Evolutionary conservation across 31 red algal species (phyloP).

Genomic region (Asparagopsis taxiformis): DNA sequence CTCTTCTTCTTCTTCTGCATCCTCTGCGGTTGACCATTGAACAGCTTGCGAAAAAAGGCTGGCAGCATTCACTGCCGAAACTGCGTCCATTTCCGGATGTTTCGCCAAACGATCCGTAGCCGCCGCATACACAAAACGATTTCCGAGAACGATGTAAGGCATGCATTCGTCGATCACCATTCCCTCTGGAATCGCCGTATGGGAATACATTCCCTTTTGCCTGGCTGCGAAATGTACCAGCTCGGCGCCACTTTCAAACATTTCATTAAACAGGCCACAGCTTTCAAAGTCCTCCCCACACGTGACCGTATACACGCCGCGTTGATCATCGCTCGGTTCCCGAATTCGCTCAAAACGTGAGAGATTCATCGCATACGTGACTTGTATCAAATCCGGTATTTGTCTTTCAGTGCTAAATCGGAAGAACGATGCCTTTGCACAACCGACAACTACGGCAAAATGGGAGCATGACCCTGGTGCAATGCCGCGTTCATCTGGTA

Average conservation of each 20-base stretch:
- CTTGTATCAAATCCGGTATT: slow-evolving; percentile 58
- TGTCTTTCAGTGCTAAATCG: slow-evolving; percentile 39
- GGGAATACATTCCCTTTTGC: slow-evolving; percentile 4
- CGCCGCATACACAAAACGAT: slow-evolving; percentile 50
- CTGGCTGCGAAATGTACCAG: slow-evolving; percentile 34
- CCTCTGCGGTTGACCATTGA: slow-evolving; percentile 28
- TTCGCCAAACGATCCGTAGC: slow-evolving; percentile 45
- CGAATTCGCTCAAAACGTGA: slow-evolving; percentile 53
- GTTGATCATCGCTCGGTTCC: background rate
- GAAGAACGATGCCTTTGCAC: slow-evolving; percentile 51
- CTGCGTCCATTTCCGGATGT: slow-evolving; percentile 63
- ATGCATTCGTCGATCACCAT: slow-evolving; percentile 39
- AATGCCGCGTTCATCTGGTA: background rate
- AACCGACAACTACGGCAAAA: slow-evolving; percentile 56
- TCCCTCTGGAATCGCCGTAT: slow-evolving; percentile 14
- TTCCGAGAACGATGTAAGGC: slow-evolving; percentile 53
- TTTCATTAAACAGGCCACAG: slow-evolving; percentile 18
- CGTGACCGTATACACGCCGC: slow-evolving; percentile 44
- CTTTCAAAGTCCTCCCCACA: slow-evolving; percentile 44
- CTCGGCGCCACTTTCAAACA: slow-evolving; percentile 45
- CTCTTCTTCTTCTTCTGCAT: slow-evolving; percentile 7
- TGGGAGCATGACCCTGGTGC: slow-evolving; percentile 27
- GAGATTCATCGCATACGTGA: slow-evolving; percentile 32
- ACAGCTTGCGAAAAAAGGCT: slow-evolving; percentile 63
- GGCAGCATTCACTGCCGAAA: slow-evolving; percentile 64